phyloP scores from a whole-genome alignment of 2,329 filamentous ascomycete genomes.

The Apiospora arundinis region DNA sequence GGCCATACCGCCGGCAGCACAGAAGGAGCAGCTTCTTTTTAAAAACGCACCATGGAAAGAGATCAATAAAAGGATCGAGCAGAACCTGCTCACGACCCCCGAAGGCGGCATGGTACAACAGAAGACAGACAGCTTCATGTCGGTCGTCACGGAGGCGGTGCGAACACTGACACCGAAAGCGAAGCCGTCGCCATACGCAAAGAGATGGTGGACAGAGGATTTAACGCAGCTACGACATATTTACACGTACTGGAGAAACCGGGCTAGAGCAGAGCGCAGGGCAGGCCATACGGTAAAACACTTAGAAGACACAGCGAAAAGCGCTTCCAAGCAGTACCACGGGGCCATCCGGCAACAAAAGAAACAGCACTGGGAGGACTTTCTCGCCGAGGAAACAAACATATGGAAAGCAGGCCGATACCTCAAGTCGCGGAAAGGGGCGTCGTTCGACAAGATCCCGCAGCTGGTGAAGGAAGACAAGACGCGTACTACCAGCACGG shows the following conservation, averaged over 20 bases:
- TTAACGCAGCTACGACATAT: constrained; percentile 37
- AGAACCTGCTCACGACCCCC: neutral
- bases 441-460: constrained; percentile 35
- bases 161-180: constrained; percentile 32
- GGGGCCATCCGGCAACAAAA: constrained; percentile 35
- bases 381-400: constrained; percentile 36
- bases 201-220: constrained; percentile 39
- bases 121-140: neutral
- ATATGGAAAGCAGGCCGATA: constrained; percentile 40
- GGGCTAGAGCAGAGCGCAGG: constrained; percentile 31
- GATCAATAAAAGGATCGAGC: constrained; percentile 27
- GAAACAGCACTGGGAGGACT: constrained; percentile 36
- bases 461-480: constrained; percentile 30
- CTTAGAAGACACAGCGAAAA: constrained; percentile 32
- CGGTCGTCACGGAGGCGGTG: constrained; percentile 21
- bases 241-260: constrained; percentile 38
- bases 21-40: constrained; percentile 29
- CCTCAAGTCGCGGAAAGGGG: constrained; percentile 30
- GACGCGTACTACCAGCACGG: constrained; percentile 25
- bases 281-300: constrained; percentile 21
- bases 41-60: constrained; percentile 39
- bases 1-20: constrained; percentile 19
- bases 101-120: neutral
- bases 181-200: constrained; percentile 35
- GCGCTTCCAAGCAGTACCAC: constrained; percentile 35